phyloP scores from a whole-genome alignment of 345 rosid genomes.

The Microthlaspi erraticum region DNA sequence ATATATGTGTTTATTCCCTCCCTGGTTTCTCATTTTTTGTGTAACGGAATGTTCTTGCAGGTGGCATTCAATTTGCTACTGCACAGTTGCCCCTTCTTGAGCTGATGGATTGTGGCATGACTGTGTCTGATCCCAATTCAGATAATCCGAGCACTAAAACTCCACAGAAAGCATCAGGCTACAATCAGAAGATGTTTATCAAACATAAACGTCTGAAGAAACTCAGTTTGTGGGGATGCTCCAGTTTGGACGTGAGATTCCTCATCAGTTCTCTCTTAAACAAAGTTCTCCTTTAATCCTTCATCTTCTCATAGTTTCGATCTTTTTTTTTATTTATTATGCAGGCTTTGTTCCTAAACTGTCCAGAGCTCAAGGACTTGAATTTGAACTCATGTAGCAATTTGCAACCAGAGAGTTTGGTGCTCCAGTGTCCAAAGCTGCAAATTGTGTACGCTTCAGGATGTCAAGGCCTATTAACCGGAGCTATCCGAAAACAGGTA shows the following conservation, averaged over 20 bases:
- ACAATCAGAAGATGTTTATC: slow-evolving; percentile 85
- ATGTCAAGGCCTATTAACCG: slow-evolving; percentile 65
- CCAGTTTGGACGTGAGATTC: slow-evolving; percentile 86
- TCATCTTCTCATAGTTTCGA: slow-evolving; percentile 40
- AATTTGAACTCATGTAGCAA: slow-evolving; percentile 81
- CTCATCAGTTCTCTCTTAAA: neutral
- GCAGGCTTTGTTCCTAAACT: slow-evolving; percentile 89
- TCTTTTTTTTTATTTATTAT: slow-evolving; percentile 40
- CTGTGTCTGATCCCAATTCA: slow-evolving; percentile 68
- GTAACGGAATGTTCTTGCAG: slow-evolving; percentile 47
- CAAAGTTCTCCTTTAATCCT: neutral
- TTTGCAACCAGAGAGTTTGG: slow-evolving; percentile 74
- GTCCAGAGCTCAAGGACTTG: slow-evolving; percentile 88
- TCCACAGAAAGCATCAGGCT: slow-evolving; percentile 54
- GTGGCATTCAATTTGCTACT: slow-evolving; percentile 97
- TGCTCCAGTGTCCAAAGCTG: slow-evolving; percentile 88
- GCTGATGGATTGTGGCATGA: slow-evolving; percentile 99
- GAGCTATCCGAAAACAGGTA: slow-evolving; percentile 82
- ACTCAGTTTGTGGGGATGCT: slow-evolving; percentile 99
- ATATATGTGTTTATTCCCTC: slow-evolving; percentile 3
- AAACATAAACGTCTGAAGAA: slow-evolving; percentile 79
- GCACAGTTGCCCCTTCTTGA: slow-evolving; percentile 95
- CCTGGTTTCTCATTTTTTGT: slow-evolving; percentile 22
- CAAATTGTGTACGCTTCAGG: slow-evolving; percentile 82
- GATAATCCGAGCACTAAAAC: slow-evolving; percentile 47